These are phyloP conservation scores for Fragaria vesca DNA, from an alignment of 306 rosid genomes.

Conservation along the genomic window DNA sequence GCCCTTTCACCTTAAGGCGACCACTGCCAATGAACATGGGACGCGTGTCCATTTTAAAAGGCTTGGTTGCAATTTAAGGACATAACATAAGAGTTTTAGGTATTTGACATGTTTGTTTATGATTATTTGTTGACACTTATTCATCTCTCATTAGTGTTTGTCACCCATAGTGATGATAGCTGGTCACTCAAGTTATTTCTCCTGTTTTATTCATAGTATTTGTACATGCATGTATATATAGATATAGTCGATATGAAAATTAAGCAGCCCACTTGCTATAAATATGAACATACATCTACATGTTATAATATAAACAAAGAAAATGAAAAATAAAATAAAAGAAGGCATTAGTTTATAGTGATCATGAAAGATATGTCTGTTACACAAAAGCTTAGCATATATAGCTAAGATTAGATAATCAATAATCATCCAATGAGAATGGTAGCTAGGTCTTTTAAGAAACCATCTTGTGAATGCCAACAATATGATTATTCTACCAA, in stretches of 20 bases:
- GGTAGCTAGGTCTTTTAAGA: constrained; percentile 15
- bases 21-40: too few relatives aligned
- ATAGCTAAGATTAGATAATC: not conserved
- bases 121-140: too few relatives aligned
- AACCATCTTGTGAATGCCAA: constrained; percentile 38
- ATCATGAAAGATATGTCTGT: constrained; percentile 23
- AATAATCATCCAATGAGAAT: constrained; percentile 23
- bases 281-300: not conserved
- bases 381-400: constrained; percentile 11
- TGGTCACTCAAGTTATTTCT: too few relatives aligned
- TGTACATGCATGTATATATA: not conserved
- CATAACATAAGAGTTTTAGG: too few relatives aligned
- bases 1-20: too few relatives aligned
- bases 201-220: not conserved
- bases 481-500: constrained; percentile 12
- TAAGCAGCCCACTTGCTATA: not conserved
- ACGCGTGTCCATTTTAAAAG: too few relatives aligned
- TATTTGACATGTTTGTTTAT: too few relatives aligned
- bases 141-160: too few relatives aligned
- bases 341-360: not conserved
- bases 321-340: not conserved
- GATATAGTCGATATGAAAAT: not conserved
- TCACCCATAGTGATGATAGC: too few relatives aligned
- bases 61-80: too few relatives aligned
- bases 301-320: not conserved